These are phyloP conservation scores for Myrmaecium sp. DNA, from an alignment of 2,329 filamentous ascomycete species.

Conservation along the genomic window DNA sequence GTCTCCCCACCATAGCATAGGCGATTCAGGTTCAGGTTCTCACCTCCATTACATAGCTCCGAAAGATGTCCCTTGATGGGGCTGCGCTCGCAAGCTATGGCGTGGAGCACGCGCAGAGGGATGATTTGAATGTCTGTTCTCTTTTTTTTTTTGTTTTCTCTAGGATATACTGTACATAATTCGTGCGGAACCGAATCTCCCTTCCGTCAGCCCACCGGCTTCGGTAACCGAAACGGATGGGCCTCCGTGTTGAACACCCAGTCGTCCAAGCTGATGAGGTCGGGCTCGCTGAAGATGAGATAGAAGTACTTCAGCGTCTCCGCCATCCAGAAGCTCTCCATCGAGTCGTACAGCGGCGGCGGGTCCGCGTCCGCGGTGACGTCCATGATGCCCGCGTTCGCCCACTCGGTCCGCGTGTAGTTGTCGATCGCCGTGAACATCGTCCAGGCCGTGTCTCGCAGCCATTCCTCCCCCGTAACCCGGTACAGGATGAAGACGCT, in stretches of 20 bases:
- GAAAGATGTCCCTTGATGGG: too few relatives aligned
- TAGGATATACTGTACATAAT: too few relatives aligned
- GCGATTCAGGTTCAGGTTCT: too few relatives aligned
- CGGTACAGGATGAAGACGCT: constrained; percentile 83
- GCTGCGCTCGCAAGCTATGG: too few relatives aligned
- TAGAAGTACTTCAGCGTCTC: constrained; percentile 36
- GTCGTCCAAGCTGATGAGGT: constrained; percentile 28
- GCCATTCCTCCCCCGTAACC: constrained; percentile 59
- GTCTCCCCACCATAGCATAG: too few relatives aligned
- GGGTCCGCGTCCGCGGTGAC: constrained; percentile 29
- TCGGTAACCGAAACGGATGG: constrained; percentile 26
- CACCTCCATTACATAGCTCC: too few relatives aligned
- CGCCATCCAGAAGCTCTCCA: constrained; percentile 41
- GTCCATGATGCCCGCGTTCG: constrained; percentile 53
- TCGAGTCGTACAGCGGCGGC: constrained; percentile 37
- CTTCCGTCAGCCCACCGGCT: neutral
- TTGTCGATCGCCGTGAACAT: constrained; percentile 64
- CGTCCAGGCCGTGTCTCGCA: constrained; percentile 69
- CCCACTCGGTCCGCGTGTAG: constrained; percentile 47
- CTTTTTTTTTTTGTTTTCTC: too few relatives aligned
- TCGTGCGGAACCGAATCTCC: too few relatives aligned
- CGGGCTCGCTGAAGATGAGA: constrained; percentile 26
- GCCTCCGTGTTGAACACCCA: constrained; percentile 35
- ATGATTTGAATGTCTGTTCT: too few relatives aligned
- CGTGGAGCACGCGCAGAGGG: neutral